phyloP scores from a whole-genome alignment of 2,329 filamentous ascomycete species.

The Zasmidium citrigriseum region DNA sequence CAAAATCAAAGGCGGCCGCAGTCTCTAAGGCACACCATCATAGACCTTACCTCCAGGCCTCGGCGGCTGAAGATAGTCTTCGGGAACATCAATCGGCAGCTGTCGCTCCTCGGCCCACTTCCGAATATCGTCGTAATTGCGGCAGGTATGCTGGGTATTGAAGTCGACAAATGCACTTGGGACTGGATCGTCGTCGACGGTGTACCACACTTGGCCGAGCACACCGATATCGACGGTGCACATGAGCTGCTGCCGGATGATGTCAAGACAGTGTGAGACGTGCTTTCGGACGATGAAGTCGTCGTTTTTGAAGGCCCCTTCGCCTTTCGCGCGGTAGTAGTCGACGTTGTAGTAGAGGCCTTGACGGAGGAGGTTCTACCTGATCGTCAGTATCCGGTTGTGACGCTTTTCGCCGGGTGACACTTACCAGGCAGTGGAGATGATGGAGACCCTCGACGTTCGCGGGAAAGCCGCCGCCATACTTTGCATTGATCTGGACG shows the following conservation, averaged over 20 bases:
- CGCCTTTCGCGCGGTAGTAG: slow-evolving; percentile 55
- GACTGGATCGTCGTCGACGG: slow-evolving; percentile 37
- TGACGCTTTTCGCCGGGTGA: too few relatives aligned
- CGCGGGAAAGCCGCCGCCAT: slow-evolving; percentile 61
- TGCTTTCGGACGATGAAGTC: slow-evolving; percentile 58
- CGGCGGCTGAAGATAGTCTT: slow-evolving; percentile 19
- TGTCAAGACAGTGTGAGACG: slow-evolving; percentile 63
- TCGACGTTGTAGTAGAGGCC: slow-evolving; percentile 62
- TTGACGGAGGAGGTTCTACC: slow-evolving; percentile 60
- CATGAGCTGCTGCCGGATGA: slow-evolving; percentile 65
- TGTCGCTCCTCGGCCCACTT: slow-evolving; percentile 60
- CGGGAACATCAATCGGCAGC: slow-evolving; percentile 42
- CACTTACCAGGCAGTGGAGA: slow-evolving; percentile 53
- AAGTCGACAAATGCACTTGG: slow-evolving; percentile 62
- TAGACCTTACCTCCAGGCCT: slow-evolving; percentile 16
- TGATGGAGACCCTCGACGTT: slow-evolving; percentile 61
- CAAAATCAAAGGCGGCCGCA: not conserved
- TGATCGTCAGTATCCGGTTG: not conserved
- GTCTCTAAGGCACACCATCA: slow-evolving; percentile 14
- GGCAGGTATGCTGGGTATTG: slow-evolving; percentile 61
- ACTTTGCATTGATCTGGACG: slow-evolving; percentile 56
- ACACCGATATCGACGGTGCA: slow-evolving; percentile 63
- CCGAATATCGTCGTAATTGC: slow-evolving; percentile 57
- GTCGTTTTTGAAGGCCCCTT: slow-evolving; percentile 58
- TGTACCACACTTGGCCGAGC: slow-evolving; percentile 63